Evolutionary conservation across 2,329 filamentous ascomycete species (phyloP), one percentile per base, ranked within the genome.

Genomic region (Aspergillus sp.): DNA sequence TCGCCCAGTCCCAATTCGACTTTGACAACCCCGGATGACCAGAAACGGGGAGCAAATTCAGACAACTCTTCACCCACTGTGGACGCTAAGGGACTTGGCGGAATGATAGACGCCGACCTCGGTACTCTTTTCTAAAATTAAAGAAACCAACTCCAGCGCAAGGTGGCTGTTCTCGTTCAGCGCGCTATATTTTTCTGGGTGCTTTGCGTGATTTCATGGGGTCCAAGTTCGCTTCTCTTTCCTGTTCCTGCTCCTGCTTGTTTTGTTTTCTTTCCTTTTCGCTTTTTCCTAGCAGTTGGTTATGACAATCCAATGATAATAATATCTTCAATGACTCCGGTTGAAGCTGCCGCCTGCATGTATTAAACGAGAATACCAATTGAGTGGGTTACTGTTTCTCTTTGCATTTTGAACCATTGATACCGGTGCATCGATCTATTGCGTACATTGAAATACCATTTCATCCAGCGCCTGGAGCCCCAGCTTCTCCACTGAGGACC

Each of bases 401-500:
- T 39, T 43, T 43, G 7, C 29, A 12, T 34, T 43, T 43, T 43
- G 41, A 43, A 7, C 12, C 12, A 8, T 4, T 41, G n/a, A 41
- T 46, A 30, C 26, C 6, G n/a, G 35, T 7, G 12, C 12, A 26
- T 10, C 9, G 19, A 39, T 28, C 5, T n/a, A 27, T 33, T 35
- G 30, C 38, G 28, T 40, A 38, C 45, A 43, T 43, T 32, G 19
- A 32, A 43, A 29, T 7, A 42, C 6, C 26, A 5, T 12, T 50
- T 57, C 46, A 57, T 42, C 56, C 56, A 42, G 56, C 59, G 19
- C 49, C 58, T 8, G 60, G 59, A 45, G 66, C 57, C 41, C 59
- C 56, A 47, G 63, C 59, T 51, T 72, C 69, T 52, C 70, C 70
- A 43, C 60, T 68, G 34, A 78, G 65, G 52, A 78, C 68, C 57